Conservation (phyloP, 768 basidiomycete species). For the Phylloporus scabripes region DNA sequence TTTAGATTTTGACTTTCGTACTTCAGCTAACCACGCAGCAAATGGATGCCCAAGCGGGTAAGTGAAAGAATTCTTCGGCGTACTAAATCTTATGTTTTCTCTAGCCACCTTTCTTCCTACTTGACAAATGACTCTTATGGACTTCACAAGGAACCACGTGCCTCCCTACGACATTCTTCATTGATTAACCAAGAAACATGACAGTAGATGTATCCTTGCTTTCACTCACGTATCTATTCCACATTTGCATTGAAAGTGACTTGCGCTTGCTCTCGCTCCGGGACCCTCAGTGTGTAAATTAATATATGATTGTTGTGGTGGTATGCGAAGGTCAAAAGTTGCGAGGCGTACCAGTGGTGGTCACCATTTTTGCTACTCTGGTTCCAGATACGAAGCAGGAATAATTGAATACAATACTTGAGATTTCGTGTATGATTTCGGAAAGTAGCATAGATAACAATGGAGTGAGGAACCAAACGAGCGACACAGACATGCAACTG, state of each 20-base stretch:
- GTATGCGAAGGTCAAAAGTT: constrained; percentile 1
- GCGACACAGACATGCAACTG: constrained; percentile 10
- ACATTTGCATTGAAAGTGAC: constrained; percentile 22
- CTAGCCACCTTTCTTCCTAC: constrained; percentile 62
- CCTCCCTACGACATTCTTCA: constrained; percentile 9
- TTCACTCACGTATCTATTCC: constrained; percentile 29
- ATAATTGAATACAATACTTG: constrained; percentile 28
- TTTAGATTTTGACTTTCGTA: constrained; percentile 1
- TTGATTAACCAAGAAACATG: constrained; percentile 15
- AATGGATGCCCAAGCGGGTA: constrained; percentile 64
- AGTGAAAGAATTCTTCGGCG: constrained; percentile 17
- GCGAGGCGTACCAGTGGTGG: neutral
- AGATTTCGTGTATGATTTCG: constrained; percentile 4
- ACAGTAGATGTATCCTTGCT: constrained; percentile 23
- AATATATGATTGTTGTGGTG: constrained; percentile 16
- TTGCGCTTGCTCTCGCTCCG: constrained; percentile 7
- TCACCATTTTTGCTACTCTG: neutral
- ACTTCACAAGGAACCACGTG: constrained; percentile 2
- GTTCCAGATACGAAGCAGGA: constrained; percentile 3
- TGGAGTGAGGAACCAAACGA: constrained; percentile 4
- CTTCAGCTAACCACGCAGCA: constrained; percentile 39
- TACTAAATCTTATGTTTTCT: constrained; percentile 6
- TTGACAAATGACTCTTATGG: constrained; percentile 24
- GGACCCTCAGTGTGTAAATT: constrained; percentile 26
- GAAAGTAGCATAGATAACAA: constrained; percentile 11